Evolutionary conservation across 768 basidiomycete genomes (phyloP).

Genomic region (Kwoniella shandongensis): DNA sequence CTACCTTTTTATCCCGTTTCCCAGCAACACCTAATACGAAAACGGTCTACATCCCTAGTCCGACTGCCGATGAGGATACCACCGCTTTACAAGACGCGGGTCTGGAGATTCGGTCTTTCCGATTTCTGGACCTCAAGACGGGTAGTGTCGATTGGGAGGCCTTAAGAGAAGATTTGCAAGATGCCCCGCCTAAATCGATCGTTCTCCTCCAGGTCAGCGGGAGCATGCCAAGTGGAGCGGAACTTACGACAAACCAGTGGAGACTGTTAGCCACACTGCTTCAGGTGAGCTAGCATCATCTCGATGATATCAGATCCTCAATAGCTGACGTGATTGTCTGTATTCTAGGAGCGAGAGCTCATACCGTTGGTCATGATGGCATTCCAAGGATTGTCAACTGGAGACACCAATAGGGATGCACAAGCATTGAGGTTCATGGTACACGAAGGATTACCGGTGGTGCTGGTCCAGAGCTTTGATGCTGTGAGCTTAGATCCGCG

Average conservation of each 20-base stretch:
- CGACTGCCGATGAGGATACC: conserved; percentile 46
- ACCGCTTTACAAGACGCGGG: conserved; percentile 42
- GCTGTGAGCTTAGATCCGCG: conserved; percentile 32
- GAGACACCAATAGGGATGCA: conserved; percentile 46
- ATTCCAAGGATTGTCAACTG: conserved; percentile 48
- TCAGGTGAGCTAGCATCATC: conserved; percentile 32
- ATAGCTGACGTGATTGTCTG: background rate
- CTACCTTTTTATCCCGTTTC: conserved; percentile 45
- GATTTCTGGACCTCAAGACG: conserved; percentile 43
- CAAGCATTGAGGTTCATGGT: conserved; percentile 49
- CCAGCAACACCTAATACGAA: conserved; percentile 21
- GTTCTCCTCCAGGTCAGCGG: conserved; percentile 64
- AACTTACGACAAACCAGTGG: conserved; percentile 46
- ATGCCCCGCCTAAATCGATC: conserved; percentile 62
- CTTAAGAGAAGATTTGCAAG: conserved; percentile 55
- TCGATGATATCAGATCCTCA: background rate
- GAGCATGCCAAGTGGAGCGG: conserved; percentile 57
- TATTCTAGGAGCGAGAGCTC: conserved; percentile 51
- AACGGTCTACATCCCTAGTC: conserved; percentile 44
- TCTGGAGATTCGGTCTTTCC: conserved; percentile 41
- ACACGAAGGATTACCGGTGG: conserved; percentile 47
- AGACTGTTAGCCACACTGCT: conserved; percentile 45
- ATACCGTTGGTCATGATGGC: conserved; percentile 47
- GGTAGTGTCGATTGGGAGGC: conserved; percentile 50
- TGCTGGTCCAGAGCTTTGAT: conserved; percentile 50